phyloP scores from a whole-genome alignment of 2,329 filamentous ascomycete genomes.

The Arthroderma sp. region DNA sequence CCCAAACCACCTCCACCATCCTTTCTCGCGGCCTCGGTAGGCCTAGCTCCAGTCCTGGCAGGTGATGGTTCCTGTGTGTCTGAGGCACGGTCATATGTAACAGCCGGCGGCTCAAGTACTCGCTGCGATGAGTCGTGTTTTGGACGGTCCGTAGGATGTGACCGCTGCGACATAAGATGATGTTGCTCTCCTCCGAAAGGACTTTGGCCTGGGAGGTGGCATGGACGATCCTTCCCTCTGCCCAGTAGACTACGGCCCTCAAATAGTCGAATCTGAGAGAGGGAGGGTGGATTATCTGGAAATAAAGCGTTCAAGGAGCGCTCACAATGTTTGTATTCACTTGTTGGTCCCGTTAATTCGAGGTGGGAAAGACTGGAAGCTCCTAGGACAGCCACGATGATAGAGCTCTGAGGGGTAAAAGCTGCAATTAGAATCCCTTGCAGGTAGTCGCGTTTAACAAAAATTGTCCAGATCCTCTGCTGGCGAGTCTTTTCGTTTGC shows the following conservation, averaged over 20 bases:
- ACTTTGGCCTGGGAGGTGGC: conserved; percentile 19
- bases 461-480: too few relatives aligned
- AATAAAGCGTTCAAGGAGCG: conserved; percentile 15
- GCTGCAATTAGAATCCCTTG: too few relatives aligned
- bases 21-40: too few relatives aligned
- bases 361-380: conserved; percentile 21
- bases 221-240: conserved; percentile 29
- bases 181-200: conserved; percentile 17
- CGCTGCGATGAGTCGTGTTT: too few relatives aligned
- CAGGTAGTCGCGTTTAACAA: too few relatives aligned
- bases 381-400: conserved; percentile 30
- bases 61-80: too few relatives aligned
- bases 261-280: conserved; percentile 25
- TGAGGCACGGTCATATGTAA: too few relatives aligned
- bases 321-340: conserved; percentile 15
- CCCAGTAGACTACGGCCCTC: conserved; percentile 21
- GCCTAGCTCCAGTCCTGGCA: too few relatives aligned
- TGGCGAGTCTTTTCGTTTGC: too few relatives aligned
- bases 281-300: conserved; percentile 18
- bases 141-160: conserved; percentile 16
- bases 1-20: too few relatives aligned
- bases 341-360: not conserved
- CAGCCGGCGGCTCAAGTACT: too few relatives aligned
- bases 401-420: too few relatives aligned
- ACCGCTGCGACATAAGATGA: conserved; percentile 28